phyloP scores from a whole-genome alignment of 495 filamentous ascomycete species.

The Thermothielavioides terrestris region DNA sequence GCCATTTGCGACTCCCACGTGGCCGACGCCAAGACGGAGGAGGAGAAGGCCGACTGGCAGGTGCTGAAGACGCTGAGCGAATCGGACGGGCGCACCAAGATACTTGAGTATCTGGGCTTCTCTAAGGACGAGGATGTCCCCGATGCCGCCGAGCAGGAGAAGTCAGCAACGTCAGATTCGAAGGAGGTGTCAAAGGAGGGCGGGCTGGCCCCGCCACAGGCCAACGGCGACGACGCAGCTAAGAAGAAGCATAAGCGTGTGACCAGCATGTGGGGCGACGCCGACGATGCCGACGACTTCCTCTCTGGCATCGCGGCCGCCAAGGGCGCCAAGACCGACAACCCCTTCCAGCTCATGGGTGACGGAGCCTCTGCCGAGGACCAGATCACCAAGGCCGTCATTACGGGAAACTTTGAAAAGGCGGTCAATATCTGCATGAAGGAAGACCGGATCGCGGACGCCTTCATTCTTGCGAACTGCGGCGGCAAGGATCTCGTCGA shows the following conservation, averaged over 20 bases:
- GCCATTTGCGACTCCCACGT: constrained; percentile 76
- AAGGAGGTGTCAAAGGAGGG: constrained; percentile 35
- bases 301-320: constrained; percentile 58
- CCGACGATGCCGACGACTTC: constrained; percentile 74
- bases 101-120: constrained; percentile 85
- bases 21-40: constrained; percentile 62
- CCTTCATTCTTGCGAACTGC: constrained; percentile 96
- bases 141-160: constrained; percentile 34
- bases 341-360: constrained; percentile 57
- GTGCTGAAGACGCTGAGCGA: constrained; percentile 84
- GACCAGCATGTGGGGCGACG: constrained; percentile 44
- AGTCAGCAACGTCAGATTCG: constrained; percentile 20
- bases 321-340: constrained; percentile 44
- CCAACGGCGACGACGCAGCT: constrained; percentile 23
- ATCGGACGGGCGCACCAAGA: constrained; percentile 65
- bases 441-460: constrained; percentile 85
- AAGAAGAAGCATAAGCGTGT: constrained; percentile 35
- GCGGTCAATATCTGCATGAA: constrained; percentile 81
- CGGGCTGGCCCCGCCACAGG: constrained; percentile 34
- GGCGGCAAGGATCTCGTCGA: constrained; percentile 89
- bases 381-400: constrained; percentile 75
- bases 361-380: constrained; percentile 77
- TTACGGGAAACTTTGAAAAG: constrained; percentile 83
- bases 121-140: constrained; percentile 46
- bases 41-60: constrained; percentile 92